Evolutionary conservation across 2,329 filamentous ascomycete species (phyloP).

Genomic region (Cladosporium sp.): DNA sequence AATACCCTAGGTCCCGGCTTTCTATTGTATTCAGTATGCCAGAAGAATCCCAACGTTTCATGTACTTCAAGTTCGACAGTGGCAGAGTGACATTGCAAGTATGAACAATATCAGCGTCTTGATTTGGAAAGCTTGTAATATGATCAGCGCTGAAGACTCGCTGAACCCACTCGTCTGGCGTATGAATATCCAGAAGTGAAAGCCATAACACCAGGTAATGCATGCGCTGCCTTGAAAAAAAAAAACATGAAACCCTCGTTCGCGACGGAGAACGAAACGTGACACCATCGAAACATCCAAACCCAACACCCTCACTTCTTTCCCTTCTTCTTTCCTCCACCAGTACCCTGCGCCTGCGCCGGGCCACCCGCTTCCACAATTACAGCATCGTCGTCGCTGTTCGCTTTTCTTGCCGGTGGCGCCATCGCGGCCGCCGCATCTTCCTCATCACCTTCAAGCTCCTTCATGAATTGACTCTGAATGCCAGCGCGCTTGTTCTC

Average conservation of each 20-base stretch:
- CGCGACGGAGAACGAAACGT: too few species aligned
- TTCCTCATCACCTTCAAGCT: conserved; percentile 58
- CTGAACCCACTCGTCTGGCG: neutral
- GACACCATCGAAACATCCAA: neutral
- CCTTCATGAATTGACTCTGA: conserved; percentile 74
- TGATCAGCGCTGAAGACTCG: neutral
- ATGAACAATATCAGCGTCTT: neutral
- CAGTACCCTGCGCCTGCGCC: conserved; percentile 39
- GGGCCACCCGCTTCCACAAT: conserved; percentile 64
- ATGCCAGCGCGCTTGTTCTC: conserved; percentile 73
- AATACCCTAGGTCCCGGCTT: neutral
- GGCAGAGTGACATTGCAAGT: too few species aligned
- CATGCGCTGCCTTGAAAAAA: neutral
- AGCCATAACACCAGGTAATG: neutral
- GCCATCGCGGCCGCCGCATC: conserved; percentile 23
- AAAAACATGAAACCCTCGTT: neutral
- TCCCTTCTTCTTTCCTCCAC: conserved; percentile 53
- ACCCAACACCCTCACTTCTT: conserved; percentile 48
- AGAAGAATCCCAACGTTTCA: neutral
- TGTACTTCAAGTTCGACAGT: too few species aligned
- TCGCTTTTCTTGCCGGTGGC: conserved; percentile 20
- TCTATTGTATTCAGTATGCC: neutral
- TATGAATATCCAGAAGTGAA: neutral
- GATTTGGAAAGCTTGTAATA: neutral
- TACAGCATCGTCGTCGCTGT: conserved; percentile 69